Percentiles rank a stretch among this genome's conserved stretches.
Evolutionary conservation across 352 stramenopile species (phyloP).

Genomic region (Sclerospora graminicola): DNA sequence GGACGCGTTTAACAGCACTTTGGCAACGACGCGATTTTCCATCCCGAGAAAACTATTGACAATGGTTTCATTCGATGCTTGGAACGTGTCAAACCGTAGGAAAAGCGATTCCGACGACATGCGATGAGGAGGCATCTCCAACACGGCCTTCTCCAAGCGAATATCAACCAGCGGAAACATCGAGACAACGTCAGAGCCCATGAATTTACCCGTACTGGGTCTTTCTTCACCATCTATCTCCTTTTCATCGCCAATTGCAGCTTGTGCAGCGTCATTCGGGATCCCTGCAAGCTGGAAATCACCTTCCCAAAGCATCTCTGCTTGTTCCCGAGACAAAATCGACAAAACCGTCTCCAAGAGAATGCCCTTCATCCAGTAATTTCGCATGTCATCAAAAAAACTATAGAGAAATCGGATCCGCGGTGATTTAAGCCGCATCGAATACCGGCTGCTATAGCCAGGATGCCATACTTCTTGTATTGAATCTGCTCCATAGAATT

Average conservation of each 20-base stretch:
- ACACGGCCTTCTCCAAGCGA: slow-evolving; percentile 47
- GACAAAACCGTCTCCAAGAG: slow-evolving; percentile 48
- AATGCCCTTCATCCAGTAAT: slow-evolving; percentile 61
- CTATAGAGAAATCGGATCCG: slow-evolving; percentile 76
- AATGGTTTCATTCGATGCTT: slow-evolving; percentile 53
- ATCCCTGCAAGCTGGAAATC: slow-evolving; percentile 53
- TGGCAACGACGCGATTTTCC: slow-evolving; percentile 67
- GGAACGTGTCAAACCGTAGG: slow-evolving; percentile 57
- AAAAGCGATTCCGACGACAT: slow-evolving; percentile 69
- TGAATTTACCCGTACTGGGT: slow-evolving; percentile 12
- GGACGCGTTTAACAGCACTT: slow-evolving; percentile 78
- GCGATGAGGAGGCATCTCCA: slow-evolving; percentile 72
- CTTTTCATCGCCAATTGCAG: slow-evolving; percentile 6
- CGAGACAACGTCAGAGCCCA: slow-evolving; percentile 63
- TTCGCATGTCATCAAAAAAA: slow-evolving; percentile 69
- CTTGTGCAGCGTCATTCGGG: slow-evolving; percentile 8
- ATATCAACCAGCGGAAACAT: slow-evolving; percentile 75
- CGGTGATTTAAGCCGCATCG: slow-evolving; percentile 62
- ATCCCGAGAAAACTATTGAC: slow-evolving; percentile 50
- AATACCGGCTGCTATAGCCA: slow-evolving; percentile 65
- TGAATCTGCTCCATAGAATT: slow-evolving; percentile 62
- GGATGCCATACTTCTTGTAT: slow-evolving; percentile 80
- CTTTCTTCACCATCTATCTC: slow-evolving; percentile 4
- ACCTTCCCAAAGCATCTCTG: slow-evolving; percentile 58
- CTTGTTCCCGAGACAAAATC: slow-evolving; percentile 50